Evolutionary conservation across 1,139 yeast genomes (phyloP).

Genomic region (Entelexis sorbosivorans): DNA sequence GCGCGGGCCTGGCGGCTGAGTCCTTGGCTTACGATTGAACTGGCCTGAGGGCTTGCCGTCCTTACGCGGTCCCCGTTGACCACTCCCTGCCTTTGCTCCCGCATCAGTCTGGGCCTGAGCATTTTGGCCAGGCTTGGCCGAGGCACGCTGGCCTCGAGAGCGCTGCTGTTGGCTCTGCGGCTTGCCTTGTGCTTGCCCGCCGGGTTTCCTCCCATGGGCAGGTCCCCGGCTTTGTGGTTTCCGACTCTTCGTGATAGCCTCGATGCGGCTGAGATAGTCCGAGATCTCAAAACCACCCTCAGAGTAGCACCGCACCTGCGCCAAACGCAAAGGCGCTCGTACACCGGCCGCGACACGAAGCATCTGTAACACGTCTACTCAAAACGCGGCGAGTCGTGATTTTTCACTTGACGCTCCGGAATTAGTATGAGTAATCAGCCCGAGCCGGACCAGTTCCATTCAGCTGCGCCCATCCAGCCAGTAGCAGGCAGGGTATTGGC

Average conservation of each 20-base stretch:
- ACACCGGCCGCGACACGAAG: conserved; percentile 1
- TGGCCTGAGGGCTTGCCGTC: neutral
- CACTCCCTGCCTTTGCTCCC: neutral
- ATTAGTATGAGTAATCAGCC: neutral
- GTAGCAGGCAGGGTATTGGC: neutral
- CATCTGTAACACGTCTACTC: neutral
- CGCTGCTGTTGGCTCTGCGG: neutral
- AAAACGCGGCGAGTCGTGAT: neutral
- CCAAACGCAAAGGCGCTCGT: neutral
- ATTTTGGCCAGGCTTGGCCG: neutral
- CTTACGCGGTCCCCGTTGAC: neutral
- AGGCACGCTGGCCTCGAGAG: neutral
- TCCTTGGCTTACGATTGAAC: neutral
- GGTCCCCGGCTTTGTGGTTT: neutral
- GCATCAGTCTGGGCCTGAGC: neutral
- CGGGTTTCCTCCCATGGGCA: neutral
- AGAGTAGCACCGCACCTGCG: conserved; percentile 16
- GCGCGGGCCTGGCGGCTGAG: neutral
- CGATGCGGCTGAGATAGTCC: conserved; percentile 26
- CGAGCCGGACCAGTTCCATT: neutral
- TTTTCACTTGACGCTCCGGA: neutral
- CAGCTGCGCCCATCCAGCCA: neutral
- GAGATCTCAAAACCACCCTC: conserved; percentile 24
- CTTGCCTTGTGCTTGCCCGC: neutral
- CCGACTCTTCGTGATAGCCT: conserved; percentile 24